A percentile compares a stretch with the other conserved stretches of the same genome.
phyloP scores from a whole-genome alignment of 305 asterid species.

The Fraxinus xanthoxyloides region DNA sequence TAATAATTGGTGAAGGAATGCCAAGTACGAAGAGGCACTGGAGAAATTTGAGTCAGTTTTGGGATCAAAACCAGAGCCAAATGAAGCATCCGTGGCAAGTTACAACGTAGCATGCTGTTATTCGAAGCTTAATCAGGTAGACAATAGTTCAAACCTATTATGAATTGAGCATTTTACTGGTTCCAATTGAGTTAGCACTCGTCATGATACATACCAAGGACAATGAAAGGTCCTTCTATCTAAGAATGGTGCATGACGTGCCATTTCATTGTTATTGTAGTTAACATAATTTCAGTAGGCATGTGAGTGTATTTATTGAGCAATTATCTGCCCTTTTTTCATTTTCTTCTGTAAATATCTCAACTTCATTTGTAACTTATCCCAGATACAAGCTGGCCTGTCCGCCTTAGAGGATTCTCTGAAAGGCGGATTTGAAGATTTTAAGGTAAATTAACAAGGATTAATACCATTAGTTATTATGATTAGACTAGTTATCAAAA shows the following conservation, averaged over 20 bases:
- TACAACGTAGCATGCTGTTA: constrained; percentile 95
- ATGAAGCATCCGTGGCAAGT: constrained; percentile 77
- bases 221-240: neutral
- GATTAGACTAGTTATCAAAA: neutral
- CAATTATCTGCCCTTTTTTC: neutral
- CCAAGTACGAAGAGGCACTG: constrained; percentile 72
- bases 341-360: neutral
- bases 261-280: neutral
- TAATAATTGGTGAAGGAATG: constrained; percentile 44
- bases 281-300: neutral
- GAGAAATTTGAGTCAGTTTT: constrained; percentile 85
- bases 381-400: constrained; percentile 83
- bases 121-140: constrained; percentile 85
- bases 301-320: neutral
- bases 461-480: neutral
- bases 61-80: constrained; percentile 75
- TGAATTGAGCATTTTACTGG: too few species aligned
- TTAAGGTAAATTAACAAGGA: constrained; percentile 46
- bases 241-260: neutral
- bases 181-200: too few species aligned
- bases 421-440: constrained; percentile 86
- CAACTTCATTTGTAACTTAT: neutral
- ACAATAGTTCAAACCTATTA: too few species aligned
- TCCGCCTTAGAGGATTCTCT: constrained; percentile 87
- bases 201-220: neutral